Conservation (phyloP, 2,329 filamentous ascomycete genomes). For the Chrysoporthe austroafricana region DNA sequence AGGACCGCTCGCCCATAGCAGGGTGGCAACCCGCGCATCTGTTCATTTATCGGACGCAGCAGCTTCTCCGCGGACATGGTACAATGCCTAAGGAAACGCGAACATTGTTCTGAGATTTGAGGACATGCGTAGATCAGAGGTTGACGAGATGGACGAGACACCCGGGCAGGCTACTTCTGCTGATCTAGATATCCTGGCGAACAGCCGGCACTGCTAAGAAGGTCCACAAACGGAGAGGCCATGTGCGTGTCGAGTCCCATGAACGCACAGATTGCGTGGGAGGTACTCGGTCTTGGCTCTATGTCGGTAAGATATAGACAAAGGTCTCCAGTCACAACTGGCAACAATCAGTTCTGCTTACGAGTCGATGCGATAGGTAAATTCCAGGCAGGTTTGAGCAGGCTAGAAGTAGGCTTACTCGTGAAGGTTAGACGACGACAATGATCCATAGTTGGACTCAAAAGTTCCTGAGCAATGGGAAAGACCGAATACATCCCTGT, state of each 20-base stretch:
- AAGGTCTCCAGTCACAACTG: not conserved
- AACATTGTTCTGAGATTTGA: not conserved
- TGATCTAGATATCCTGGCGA: not conserved
- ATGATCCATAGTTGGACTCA: too few species aligned
- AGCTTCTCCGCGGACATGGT: not conserved
- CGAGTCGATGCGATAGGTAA: not conserved
- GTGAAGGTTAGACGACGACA: too few species aligned
- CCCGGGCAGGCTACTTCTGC: not conserved
- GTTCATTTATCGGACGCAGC: slow-evolving; percentile 3
- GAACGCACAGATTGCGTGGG: not conserved
- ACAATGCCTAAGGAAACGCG: not conserved
- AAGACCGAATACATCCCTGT: too few species aligned
- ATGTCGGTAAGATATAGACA: not conserved
- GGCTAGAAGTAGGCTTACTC: not conserved
- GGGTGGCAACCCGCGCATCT: slow-evolving; percentile 5
- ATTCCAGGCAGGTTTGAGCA: not conserved
- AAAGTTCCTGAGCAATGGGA: too few species aligned
- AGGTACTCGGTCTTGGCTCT: not conserved
- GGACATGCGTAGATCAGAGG: not conserved
- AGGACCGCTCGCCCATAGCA: not conserved
- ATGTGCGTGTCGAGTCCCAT: not conserved
- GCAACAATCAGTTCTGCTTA: not conserved
- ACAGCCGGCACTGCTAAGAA: not conserved
- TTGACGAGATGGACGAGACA: not conserved
- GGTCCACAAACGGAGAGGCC: not conserved